phyloP scores from a whole-genome alignment of 306 rosid genomes.

The Comarum palustre region DNA sequence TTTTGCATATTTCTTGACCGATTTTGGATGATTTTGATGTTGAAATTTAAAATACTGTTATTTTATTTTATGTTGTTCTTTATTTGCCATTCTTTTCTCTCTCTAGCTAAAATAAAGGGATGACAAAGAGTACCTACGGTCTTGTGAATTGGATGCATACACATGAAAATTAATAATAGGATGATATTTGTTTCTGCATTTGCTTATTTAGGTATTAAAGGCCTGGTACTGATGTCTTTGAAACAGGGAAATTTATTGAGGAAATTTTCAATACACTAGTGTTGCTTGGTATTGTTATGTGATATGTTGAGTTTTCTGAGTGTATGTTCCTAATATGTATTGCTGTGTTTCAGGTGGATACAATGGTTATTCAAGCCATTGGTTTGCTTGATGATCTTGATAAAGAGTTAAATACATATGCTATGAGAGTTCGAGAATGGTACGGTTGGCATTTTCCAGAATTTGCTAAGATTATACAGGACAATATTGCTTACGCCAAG shows the following conservation, averaged over 20 bases:
- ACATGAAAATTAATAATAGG: neutral
- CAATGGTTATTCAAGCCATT: slow-evolving; percentile 94
- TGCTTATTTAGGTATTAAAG: neutral
- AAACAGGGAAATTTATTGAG: neutral
- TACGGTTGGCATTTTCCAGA: slow-evolving; percentile 99
- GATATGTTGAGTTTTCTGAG: neutral
- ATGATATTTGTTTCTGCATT: neutral
- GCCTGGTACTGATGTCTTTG: neutral
- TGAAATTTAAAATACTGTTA: neutral
- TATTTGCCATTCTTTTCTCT: neutral
- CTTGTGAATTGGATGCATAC: neutral
- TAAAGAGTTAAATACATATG: slow-evolving; percentile 89
- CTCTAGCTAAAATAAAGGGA: neutral
- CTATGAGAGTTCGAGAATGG: slow-evolving; percentile 98
- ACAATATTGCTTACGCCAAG: slow-evolving; percentile 79
- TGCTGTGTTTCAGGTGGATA: slow-evolving; percentile 61
- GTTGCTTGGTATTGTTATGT: neutral
- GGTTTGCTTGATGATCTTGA: slow-evolving; percentile 97
- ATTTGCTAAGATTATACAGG: slow-evolving; percentile 78
- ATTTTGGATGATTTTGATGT: neutral
- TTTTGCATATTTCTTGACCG: neutral
- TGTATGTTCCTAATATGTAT: neutral
- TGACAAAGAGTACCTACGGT: neutral
- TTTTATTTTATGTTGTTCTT: neutral
- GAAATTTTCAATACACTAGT: neutral